Base-by-base conservation (phyloP, 169 alveolate genomes). In the Plasmodium berghei region DNA sequence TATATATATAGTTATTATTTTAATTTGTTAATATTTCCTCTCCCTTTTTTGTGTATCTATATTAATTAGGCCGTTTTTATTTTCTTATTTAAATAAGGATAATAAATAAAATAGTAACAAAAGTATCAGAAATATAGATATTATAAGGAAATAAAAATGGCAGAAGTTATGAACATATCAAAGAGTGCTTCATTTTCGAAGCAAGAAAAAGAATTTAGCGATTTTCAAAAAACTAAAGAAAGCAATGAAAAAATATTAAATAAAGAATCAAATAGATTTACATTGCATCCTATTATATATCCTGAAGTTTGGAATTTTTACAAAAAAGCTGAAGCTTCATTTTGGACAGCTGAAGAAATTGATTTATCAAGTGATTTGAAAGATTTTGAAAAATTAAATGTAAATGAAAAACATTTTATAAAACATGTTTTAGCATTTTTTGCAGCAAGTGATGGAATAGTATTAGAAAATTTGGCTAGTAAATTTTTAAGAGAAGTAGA, bases 361-460 rank as follows among this genome's bases (percentile, higher is more conserved):
- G 99, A 99, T 93, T 94, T 99, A 58, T 94, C 97, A 22, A 95
- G 96, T 69, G 99, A 98, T 87, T 63, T 95, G 52, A 95, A 94
- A 72, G 99, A 99, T 93, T 98, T 99, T 99, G 98, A 95, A 42
- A 87, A 86, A 18, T 95, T 97, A 66, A 96, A 90, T 34, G 95
- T 93, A 9, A 96, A 95, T 46, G 99, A 97, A 90, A 93, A 90
- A 61, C 99, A 98, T 94, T 98, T 98, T 93, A 97, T 98, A 26
- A 97, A 97, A 87, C 95, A 96, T 87, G 99, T 98, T 20, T 94
- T 98, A 40, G 99, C 99, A 40, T 98, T 98, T 92, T 98, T 98
- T 88, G 99, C 99, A 46, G 99, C 99, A 42, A 94, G 98, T 89
- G 99, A 98, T 90, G 99, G 99, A 3, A 99, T 99, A 56, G 99